Base-by-base conservation (phyloP, 805 yeast species). In the Starmera caribaea region DNA sequence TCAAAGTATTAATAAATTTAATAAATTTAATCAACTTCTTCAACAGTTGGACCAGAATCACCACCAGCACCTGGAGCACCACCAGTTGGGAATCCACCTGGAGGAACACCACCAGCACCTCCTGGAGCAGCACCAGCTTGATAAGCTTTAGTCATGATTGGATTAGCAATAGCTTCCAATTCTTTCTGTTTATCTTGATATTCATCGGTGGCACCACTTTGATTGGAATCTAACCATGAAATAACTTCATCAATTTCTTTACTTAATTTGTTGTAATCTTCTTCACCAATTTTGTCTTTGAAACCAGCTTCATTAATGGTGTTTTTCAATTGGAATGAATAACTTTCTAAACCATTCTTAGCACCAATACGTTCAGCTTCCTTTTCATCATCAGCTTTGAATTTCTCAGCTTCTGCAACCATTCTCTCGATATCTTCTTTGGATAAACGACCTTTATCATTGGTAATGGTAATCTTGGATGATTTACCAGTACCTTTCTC, bases 401-500 rank as follows among this genome's bases (percentile, higher is more conserved):
- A 89, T 74, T 88, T 89, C 75, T 90, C 97, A 61, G 97, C 97
- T 69, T 90, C 97, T 50, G 84, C 68, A 50, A 89, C 96, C 97
- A 89, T 89, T 70, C 90, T 84, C 72, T 89, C 97, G 57, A 89
- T 89, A 62, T 89, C 97, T 66, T 89, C 96, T 81, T 88, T 86
- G 48, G 96, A 85, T 64, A 89, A 79, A 79, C 97, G 89, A 71
- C 97, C 97, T 78, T 88, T 89, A 69, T 89, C 97, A 76, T 90
- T 89, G 69, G 96, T 89, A 68, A 89, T 89, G 65, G 97, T 89
- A 63, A 89, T 89, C 83, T 90, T 82, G 72, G 80, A 85, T 55
- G 95, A 71, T 78, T 89, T 89, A 75, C 97, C 97, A 53, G 97
- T 90, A 74, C 96, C 96, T 81, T 90, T 90, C 75, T 89, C 97